Percentiles rank a stretch among this genome's conserved stretches.
phyloP scores from a whole-genome alignment of 1,139 yeast species.

The Protomyces pachydermus region DNA sequence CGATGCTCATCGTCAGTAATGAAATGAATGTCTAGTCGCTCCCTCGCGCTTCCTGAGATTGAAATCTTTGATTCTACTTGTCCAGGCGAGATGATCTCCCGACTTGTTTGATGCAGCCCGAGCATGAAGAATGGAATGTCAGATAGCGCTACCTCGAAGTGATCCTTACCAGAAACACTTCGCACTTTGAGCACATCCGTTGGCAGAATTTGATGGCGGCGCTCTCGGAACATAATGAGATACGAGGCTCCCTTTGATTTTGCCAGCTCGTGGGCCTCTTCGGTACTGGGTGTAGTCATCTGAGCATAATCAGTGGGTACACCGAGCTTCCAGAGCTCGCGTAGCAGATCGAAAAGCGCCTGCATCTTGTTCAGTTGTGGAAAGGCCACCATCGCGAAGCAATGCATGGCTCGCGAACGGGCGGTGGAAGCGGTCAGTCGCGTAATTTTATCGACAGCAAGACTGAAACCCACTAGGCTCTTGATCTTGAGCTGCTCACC shows the following conservation, averaged over 20 bases:
- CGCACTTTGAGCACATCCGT: neutral
- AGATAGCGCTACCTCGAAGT: neutral
- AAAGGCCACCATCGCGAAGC: neutral
- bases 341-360: neutral
- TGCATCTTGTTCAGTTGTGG: neutral
- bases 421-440: neutral
- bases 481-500: constrained; percentile 37
- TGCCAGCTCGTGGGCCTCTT: neutral
- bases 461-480: constrained; percentile 48
- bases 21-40: constrained; percentile 36
- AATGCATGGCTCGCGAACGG: neutral
- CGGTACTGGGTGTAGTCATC: neutral
- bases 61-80: neutral
- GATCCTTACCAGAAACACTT: neutral
- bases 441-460: constrained; percentile 10
- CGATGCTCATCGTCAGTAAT: constrained; percentile 46
- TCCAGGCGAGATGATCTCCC: neutral
- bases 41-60: neutral
- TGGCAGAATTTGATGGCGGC: neutral
- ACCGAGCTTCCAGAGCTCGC: neutral
- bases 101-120: neutral
- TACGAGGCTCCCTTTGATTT: neutral
- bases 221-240: neutral
- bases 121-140: neutral
- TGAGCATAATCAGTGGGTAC: neutral